Evolutionary conservation across 805 yeast species (phyloP), one percentile per base, ranked within the genome.

Genomic region (Scheffersomyces coipomensis): DNA sequence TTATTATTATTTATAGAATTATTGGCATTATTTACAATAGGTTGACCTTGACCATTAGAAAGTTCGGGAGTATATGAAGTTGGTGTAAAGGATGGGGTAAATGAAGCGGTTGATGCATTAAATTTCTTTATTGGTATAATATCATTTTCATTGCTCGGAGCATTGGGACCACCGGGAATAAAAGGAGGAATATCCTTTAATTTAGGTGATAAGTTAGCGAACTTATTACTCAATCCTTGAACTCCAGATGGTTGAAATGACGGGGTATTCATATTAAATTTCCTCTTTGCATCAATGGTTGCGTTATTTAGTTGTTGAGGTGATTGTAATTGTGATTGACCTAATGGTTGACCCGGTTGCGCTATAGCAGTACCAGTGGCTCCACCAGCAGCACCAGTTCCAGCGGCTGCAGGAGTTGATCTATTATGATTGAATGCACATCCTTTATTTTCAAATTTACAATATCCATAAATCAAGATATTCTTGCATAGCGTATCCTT

Each of bases 391-490:
- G 37, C 29, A 11, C 31, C 19, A 23, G 47, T 39, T 44, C 13
- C 45, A 35, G 40, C 38, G 15, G 33, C 13, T 30, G 38, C 34
- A 2, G 32, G 40, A 7, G 47, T 29, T 22, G 44, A 34, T 68
- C 29, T 56, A 62, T 42, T 84, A 58, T 87, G 95, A 36, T 78
- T 80, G 56, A 87, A 88, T 2, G 83, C 84, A 56, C 96, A 88
- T 9, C 96, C 96, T 52, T 87, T 88, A 49, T 85, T 84, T 51
- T 86, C 89, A 64, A 77, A 88, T 58, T 87, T 87, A 68, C 97
- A 88, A 53, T 76, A 87, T 3, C 96, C 97, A 66, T 88, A 88
- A 24, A 87, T 86, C 34, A 83, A 78, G 39, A 88, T 81, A 53
- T 88, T 88, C 58, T 89, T 76, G 64, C 96, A 88, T 40, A 85